These are phyloP conservation scores for Gypsophila paniculata DNA, from an alignment of 179 eudicot genomes.

Conservation along the genomic window DNA sequence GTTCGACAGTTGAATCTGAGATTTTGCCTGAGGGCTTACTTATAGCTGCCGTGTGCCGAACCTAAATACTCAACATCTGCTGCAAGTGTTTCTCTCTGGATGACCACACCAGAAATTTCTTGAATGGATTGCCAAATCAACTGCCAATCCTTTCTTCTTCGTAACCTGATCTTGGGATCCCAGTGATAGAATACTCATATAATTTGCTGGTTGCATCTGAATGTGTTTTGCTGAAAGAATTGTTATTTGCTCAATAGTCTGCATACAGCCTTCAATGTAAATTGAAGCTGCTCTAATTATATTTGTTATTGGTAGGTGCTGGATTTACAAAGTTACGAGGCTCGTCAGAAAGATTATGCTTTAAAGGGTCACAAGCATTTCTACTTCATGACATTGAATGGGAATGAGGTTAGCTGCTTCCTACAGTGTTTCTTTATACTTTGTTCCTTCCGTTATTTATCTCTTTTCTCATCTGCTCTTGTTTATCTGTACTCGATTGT, in stretches of 20 bases:
- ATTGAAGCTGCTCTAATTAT: background rate
- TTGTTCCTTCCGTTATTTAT: background rate
- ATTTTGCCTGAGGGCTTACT: background rate
- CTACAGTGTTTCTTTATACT: background rate
- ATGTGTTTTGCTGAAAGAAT: background rate
- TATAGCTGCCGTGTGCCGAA: background rate
- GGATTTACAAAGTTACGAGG: conserved; percentile 77
- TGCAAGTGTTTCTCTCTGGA: conserved; percentile 1
- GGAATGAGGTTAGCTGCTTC: conserved; percentile 61
- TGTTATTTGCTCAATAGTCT: background rate
- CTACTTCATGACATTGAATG: conserved; percentile 96
- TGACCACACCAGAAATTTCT: background rate
- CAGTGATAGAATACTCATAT: background rate
- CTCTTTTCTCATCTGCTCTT: background rate
- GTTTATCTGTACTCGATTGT: background rate
- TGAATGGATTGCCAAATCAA: background rate
- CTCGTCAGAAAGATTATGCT: conserved; percentile 82
- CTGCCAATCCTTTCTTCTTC: background rate
- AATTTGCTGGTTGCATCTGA: background rate
- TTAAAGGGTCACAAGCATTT: conserved; percentile 84
- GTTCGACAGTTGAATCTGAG: background rate
- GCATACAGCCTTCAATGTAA: background rate
- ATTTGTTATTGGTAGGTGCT: conserved; percentile 43
- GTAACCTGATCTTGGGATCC: no score
- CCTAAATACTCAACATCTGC: background rate